A percentile compares a stretch with the other conserved stretches of the same genome.
Evolutionary conservation across 2,329 filamentous ascomycete species (phyloP).

Genomic region (Teratosphaeria nubilosa): DNA sequence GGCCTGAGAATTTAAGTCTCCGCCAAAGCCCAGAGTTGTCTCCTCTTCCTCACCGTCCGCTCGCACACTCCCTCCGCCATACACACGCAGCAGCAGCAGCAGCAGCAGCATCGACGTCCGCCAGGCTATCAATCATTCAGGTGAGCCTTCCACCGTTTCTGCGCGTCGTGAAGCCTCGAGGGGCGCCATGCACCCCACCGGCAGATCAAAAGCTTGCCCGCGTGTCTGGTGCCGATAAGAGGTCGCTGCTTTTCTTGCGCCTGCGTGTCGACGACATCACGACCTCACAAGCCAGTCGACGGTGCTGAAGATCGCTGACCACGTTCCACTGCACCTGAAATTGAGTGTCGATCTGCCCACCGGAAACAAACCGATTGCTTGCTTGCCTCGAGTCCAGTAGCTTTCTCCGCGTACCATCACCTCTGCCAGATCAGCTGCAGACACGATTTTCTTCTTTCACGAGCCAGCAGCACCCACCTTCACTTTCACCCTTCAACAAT

Average conservation of each 20-base stretch:
- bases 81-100: not conserved
- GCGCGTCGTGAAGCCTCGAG: not conserved
- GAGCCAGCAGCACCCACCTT: not conserved
- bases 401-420: not conserved
- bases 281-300: not conserved
- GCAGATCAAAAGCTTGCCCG: constrained; percentile 1
- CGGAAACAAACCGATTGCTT: not conserved
- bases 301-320: not conserved
- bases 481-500: not conserved
- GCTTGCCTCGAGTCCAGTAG: not conserved
- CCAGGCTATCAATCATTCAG: not conserved
- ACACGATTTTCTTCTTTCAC: not conserved
- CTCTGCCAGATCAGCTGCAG: not conserved
- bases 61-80: not conserved
- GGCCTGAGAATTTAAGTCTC: not conserved
- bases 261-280: constrained; percentile 2
- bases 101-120: not conserved
- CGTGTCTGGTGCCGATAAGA: not conserved
- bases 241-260: not conserved
- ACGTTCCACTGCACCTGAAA: not conserved
- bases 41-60: not conserved
- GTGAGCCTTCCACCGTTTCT: not conserved
- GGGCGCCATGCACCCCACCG: constrained; percentile 1
- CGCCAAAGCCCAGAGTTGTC: constrained; percentile 4
- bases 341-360: not conserved